Base-by-base conservation (phyloP, 148 eudicot genomes). In the Rheum nobile region DNA sequence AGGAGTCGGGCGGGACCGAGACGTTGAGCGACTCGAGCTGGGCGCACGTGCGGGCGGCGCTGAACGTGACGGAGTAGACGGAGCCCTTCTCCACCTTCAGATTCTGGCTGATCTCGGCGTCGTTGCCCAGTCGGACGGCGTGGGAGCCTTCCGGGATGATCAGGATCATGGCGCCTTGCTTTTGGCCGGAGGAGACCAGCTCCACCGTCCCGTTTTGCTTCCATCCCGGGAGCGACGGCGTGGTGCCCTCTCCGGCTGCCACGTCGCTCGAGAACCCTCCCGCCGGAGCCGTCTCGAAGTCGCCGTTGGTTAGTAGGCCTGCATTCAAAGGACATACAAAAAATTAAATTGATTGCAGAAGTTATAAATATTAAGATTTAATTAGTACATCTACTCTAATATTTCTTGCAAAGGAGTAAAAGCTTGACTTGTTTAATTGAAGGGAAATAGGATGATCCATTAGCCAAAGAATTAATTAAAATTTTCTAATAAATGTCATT, bases 31-130 rank as follows among this genome's bases (percentile, higher is more conserved):
- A 88, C 88, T 96, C 99, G 26, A 96, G 81, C 85, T 96, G 99
- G 0, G 99, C 97, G 72, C 99, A 96, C 3, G 99, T 96, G 48
- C 99, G 94, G 2, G 99, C 96, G 0, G 99, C 99, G 43, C 96
- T 90, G 79, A 96, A 96, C 3, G 97, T 88, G 75, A 96, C 76
- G 0, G 99, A 91, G 63, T 96, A 96, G 34, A 90, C 69, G 1
- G 88, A 70, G 29, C 94, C 97, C 47, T 92, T 96, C 75, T 96
- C 96, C 1, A 90, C 86, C 77, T 52, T 83, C 17, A 88, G 75
- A 29, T 81, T 89, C 74, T 96, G 99, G 78, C 90, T 86, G 69
- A 96, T 90, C 75, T 90, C 89, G 0, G 99, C 99, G 74, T 96
- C 97, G 67, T 96, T 96, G 41, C 99, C 96, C 9, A 96, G 84